Evolutionary conservation across 2,329 filamentous ascomycete species (phyloP), one percentile per base, ranked within the genome.

Genomic region (Teratosphaeriaceae sp.): DNA sequence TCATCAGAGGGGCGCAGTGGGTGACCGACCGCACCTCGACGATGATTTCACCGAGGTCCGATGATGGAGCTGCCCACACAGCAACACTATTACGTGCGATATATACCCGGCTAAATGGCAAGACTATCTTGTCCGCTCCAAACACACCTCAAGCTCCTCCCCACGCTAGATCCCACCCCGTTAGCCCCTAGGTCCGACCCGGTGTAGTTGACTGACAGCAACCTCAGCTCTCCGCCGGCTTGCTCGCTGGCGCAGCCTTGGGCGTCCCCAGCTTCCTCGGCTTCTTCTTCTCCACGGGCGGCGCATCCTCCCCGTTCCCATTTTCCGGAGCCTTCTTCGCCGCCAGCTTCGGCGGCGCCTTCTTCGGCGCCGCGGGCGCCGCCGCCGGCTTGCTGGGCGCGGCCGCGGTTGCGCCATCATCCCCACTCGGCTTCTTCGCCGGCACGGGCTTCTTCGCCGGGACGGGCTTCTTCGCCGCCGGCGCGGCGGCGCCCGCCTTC

Each of bases 231-330:
- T 34, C 6, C 9, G 3, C 15, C 31, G 18, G 3, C 35, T 38
- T 4, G 6, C 16, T 18, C n/a, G 19, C 8, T 21, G 45, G 11
- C 24, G 20, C 45, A 8, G 42, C 36, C 40, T 49, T 50, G 11
- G 52, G 36, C 39, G 42, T 20, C 8, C 38, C 36, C 27, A 60
- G 39, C 43, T 60, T 60, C 30, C 53, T 44, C 24, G 57, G 57
- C 47, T 60, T 60, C 49, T 59, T 60, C 48, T 49, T 60, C 49
- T 59, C 56, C 3, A 38, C 51, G 16, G 54, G 47, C 41, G 44
- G 22, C 15, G 48, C 23, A n/a, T 43, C 42, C 12, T 40, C 44
- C 12, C 46, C 45, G 21, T 52, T 54, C 3, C 42, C 38, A 9
- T 19, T 38, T 16, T 7, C 27, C 27, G n/a, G 41, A 22, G 42